These are phyloP conservation scores for Eutrema yunnanense DNA, from an alignment of 345 rosid genomes.

Conservation along the genomic window DNA sequence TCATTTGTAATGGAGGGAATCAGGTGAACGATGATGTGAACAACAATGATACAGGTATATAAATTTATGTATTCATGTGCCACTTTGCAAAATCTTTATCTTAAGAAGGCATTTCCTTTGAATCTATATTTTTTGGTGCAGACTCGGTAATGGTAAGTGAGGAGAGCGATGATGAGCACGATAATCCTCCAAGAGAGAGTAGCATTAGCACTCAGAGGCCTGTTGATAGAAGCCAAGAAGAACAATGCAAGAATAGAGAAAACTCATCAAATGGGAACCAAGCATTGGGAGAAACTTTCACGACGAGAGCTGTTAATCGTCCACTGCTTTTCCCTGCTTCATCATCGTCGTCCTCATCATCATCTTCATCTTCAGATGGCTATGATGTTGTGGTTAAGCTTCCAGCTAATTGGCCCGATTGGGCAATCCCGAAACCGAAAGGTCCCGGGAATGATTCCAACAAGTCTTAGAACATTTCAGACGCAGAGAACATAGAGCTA, in stretches of 20 bases:
- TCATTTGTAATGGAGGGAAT: neutral
- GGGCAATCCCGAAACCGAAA: slow-evolving; percentile 1
- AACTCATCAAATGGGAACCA: neutral
- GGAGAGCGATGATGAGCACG: neutral
- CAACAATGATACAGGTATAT: neutral
- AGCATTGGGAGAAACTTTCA: neutral
- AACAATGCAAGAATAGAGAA: neutral
- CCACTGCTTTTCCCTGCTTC: neutral
- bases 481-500: neutral
- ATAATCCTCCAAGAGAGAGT: neutral
- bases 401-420: slow-evolving; percentile 8
- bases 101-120: neutral
- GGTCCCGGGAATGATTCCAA: neutral
- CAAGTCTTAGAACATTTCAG: slow-evolving; percentile 7
- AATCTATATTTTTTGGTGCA: neutral
- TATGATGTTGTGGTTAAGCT: neutral
- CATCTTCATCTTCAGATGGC: slow-evolving; percentile 10
- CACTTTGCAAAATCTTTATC: neutral
- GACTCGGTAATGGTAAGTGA: slow-evolving; percentile 4
- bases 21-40: neutral
- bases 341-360: neutral
- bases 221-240: neutral
- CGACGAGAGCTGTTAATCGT: neutral
- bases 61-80: neutral
- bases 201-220: neutral